phyloP scores from a whole-genome alignment of 768 basidiomycete species.

The Tricholoma hemisulphureum region DNA sequence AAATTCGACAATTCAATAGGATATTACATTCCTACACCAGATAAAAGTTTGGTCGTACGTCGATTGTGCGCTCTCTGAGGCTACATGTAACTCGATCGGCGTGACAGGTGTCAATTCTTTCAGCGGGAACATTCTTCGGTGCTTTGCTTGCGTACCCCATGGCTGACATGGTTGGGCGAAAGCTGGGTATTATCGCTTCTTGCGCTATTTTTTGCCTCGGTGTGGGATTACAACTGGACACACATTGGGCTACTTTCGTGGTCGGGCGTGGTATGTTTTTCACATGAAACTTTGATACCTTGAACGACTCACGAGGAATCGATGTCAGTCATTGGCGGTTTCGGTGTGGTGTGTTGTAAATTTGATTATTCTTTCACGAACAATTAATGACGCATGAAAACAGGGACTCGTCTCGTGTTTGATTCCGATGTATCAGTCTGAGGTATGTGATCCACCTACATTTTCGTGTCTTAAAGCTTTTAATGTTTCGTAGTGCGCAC shows the following conservation, averaged over 20 bases:
- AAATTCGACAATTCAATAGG: conserved; percentile 19
- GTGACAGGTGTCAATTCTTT: conserved; percentile 57
- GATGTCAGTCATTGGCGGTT: conserved; percentile 65
- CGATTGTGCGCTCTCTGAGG: background rate
- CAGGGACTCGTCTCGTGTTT: conserved; percentile 67
- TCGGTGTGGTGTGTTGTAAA: conserved; percentile 51
- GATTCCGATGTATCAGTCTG: conserved; percentile 49
- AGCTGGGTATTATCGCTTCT: conserved; percentile 58
- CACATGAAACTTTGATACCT: background rate
- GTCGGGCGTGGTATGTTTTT: conserved; percentile 27
- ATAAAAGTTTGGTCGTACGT: conserved; percentile 39
- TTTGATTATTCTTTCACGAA: conserved; percentile 6
- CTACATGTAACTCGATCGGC: background rate
- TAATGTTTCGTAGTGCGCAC: conserved; percentile 39
- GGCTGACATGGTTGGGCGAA: conserved; percentile 52
- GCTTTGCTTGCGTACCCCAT: conserved; percentile 47
- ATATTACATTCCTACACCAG: conserved; percentile 44
- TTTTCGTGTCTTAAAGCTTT: background rate
- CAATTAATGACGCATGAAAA: background rate
- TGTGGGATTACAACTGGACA: conserved; percentile 55
- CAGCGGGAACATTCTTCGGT: conserved; percentile 85
- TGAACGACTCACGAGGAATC: conserved; percentile 16
- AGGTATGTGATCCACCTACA: conserved; percentile 29
- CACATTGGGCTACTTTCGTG: conserved; percentile 25
- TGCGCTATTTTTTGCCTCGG: conserved; percentile 63